Evolutionary conservation across 2,329 filamentous ascomycete genomes (phyloP).

Genomic region (Penicillium olsonii): DNA sequence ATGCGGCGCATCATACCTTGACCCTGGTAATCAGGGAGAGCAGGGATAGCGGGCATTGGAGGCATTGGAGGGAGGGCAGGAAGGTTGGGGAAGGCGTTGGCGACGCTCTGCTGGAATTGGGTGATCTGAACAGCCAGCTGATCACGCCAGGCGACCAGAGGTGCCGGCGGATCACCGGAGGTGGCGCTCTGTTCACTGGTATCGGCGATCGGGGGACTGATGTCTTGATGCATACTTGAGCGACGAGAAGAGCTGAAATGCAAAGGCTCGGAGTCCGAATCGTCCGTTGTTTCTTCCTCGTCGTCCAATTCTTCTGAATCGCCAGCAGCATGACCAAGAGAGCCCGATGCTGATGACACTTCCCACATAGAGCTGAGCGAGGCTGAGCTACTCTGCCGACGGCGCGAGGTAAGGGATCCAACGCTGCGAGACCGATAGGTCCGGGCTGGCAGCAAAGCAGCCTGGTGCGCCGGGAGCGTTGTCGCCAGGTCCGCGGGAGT

Average conservation of each 20-base stretch:
- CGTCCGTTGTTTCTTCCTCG: conserved; percentile 27
- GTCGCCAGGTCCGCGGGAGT: conserved; percentile 71
- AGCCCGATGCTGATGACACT: conserved; percentile 49
- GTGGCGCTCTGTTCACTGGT: conserved; percentile 28
- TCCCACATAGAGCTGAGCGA: conserved; percentile 71
- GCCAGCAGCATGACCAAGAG: conserved; percentile 47
- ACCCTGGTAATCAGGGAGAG: conserved; percentile 71
- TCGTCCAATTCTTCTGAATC: conserved; percentile 39
- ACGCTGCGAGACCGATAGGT: conserved; percentile 68
- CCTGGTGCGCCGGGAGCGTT: conserved; percentile 64
- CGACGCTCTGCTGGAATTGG: conserved; percentile 72
- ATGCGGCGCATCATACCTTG: conserved; percentile 72
- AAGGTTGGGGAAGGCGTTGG: conserved; percentile 66
- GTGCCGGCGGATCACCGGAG: conserved; percentile 55
- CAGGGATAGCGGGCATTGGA: conserved; percentile 56
- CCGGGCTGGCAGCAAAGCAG: conserved; percentile 62
- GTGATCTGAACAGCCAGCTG: conserved; percentile 73
- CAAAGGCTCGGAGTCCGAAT: conserved; percentile 21
- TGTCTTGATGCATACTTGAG: conserved; percentile 39
- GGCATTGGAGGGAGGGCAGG: conserved; percentile 60
- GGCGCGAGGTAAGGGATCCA: conserved; percentile 56
- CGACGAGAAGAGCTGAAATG: conserved; percentile 36
- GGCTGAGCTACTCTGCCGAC: conserved; percentile 62
- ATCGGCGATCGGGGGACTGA: conserved; percentile 24
- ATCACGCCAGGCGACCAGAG: conserved; percentile 71